These are phyloP conservation scores for Saccharomycopsis amapae DNA, from an alignment of 805 yeast genomes.

Conservation along the genomic window DNA sequence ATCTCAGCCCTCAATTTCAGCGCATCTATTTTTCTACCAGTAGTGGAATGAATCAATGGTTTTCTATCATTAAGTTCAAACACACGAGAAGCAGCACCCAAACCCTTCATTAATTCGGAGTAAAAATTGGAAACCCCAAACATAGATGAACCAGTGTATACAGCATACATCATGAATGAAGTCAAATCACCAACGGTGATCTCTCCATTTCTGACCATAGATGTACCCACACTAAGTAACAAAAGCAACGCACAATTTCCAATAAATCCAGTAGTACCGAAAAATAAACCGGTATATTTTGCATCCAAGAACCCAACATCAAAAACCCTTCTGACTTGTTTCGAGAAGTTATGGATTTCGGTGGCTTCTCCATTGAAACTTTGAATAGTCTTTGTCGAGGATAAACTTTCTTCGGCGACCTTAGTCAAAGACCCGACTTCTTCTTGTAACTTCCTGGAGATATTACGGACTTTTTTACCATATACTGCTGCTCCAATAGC, in stretches of 20 bases:
- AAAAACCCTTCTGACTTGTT: constrained; percentile 59
- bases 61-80: constrained; percentile 79
- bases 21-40: constrained; percentile 43
- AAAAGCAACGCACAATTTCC: constrained; percentile 81
- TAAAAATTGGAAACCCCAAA: constrained; percentile 87
- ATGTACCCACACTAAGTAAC: constrained; percentile 70
- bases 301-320: constrained; percentile 76
- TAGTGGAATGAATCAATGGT: constrained; percentile 61
- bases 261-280: constrained; percentile 71
- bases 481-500: constrained; percentile 73
- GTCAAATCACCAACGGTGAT: constrained; percentile 83
- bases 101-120: constrained; percentile 93
- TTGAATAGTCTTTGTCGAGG: constrained; percentile 81
- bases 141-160: constrained; percentile 87
- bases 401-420: constrained; percentile 85
- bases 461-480: constrained; percentile 67
- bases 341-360: constrained; percentile 70
- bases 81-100: constrained; percentile 89
- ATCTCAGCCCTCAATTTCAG: constrained; percentile 44
- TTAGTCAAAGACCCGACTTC: constrained; percentile 82
- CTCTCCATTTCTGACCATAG: constrained; percentile 69
- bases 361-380: constrained; percentile 78
- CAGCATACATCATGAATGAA: constrained; percentile 92
- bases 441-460: constrained; percentile 73
- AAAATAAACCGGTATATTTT: constrained; percentile 63